A percentile compares a stretch with the other conserved stretches of the same genome.
phyloP scores from a whole-genome alignment of 345 rosid genomes.

The Populus alba region DNA sequence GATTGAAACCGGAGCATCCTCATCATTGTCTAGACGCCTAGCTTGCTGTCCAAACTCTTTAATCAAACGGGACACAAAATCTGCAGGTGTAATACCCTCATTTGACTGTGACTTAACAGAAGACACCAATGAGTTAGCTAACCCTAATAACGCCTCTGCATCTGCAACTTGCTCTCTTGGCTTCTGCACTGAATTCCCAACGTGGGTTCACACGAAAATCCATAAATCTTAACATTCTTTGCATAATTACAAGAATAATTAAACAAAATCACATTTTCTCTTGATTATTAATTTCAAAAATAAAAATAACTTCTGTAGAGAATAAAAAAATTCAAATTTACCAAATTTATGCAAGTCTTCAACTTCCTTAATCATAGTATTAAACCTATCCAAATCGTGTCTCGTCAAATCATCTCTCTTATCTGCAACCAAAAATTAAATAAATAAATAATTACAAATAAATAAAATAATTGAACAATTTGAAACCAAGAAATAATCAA shows the following conservation, averaged over 20 bases:
- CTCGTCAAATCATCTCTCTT: conserved; percentile 62
- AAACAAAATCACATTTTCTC: background rate
- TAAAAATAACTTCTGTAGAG: background rate
- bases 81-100: conserved; percentile 60
- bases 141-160: conserved; percentile 81
- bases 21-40: conserved; percentile 24
- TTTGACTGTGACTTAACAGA: conserved; percentile 67
- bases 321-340: conserved; percentile 13
- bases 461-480: background rate
- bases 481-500: background rate
- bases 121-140: conserved; percentile 59
- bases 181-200: conserved; percentile 51
- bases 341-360: conserved; percentile 65
- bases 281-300: background rate
- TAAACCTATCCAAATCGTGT: conserved; percentile 60
- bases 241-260: background rate
- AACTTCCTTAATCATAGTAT: conserved; percentile 52
- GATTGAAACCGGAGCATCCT: conserved; percentile 33
- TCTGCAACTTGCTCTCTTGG: conserved; percentile 94
- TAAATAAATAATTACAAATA: background rate
- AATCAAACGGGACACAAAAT: conserved; percentile 53
- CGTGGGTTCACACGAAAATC: background rate
- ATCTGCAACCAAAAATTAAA: conserved; percentile 33
- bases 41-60: conserved; percentile 45
- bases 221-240: background rate